Evolutionary conservation across 805 yeast species (phyloP), one percentile per base, ranked within the genome.

Genomic region (Danielia reshetovae): DNA sequence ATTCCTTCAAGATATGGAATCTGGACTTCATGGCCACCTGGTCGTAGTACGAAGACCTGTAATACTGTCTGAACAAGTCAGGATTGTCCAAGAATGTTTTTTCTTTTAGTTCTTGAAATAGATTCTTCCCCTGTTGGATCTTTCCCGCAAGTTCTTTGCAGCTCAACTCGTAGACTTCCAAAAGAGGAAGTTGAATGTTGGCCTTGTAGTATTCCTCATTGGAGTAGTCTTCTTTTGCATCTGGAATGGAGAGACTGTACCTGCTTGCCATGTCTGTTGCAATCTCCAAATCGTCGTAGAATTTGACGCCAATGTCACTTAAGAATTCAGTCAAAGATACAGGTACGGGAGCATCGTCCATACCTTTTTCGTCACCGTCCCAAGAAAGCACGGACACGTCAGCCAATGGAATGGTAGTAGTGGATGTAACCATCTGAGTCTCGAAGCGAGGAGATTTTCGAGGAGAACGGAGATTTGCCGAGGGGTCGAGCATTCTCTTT

Each of bases 141-240:
- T 73, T 73, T 23, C 67, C 68, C n/a, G 60, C 54, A 35, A 79
- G 52, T 42, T 79, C 83, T 25, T 68, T 64, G 42, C 76, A 69
- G 36, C 79, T 72, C 40, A 76, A 74, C 21, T 74, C 74, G 43
- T 67, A 70, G 45, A 77, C 60, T 29, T 74, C 75, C 18, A 72
- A 52, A 10, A 65, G 46, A 7, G 73, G 72, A 10, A 74, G 51
- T 32, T 63, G 60, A 13, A 67, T 61, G 14, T 58, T 54, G 0
- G 73, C 73, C 15, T 45, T 45, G 4, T 63, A 54, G 40, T 58
- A 71, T 25, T 70, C 77, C 4, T 45, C 45, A 4, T 43, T 42
- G n/a, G 51, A 38, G 1, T 34, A 18, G 24, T 36, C 24, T 16
- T 29, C 30, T 12, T 35, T 41, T 7, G 36, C 2, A 2, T 38